Percentiles rank a stretch among this genome's conserved stretches.
phyloP scores from a whole-genome alignment of 306 rosid species.

The Casuarina cunninghamiana region DNA sequence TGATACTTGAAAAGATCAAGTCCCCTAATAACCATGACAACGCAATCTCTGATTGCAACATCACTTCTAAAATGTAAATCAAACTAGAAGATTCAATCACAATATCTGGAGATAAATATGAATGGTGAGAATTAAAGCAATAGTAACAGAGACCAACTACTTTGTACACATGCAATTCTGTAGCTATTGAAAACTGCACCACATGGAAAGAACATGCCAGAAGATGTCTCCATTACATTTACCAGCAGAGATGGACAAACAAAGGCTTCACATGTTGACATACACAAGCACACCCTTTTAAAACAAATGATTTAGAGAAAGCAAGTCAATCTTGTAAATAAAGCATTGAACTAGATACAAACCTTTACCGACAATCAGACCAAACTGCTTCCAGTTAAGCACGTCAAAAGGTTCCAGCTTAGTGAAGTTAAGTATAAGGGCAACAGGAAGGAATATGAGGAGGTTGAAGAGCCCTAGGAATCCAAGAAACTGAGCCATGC shows the following conservation, averaged over 20 bases:
- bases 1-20: background rate
- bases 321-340: conserved; percentile 10
- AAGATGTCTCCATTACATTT: background rate
- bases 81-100: background rate
- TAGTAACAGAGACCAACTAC: background rate
- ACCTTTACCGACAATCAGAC: conserved; percentile 94
- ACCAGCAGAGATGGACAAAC: background rate
- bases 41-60: background rate
- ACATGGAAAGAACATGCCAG: background rate
- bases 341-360: conserved; percentile 18
- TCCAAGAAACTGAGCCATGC: conserved; percentile 97
- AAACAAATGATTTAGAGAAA: background rate
- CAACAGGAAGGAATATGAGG: conserved; percentile 77
- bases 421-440: conserved; percentile 57
- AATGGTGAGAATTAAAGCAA: background rate
- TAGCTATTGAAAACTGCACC: background rate
- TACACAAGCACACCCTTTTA: background rate
- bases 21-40: background rate
- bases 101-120: background rate
- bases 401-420: conserved; percentile 56
- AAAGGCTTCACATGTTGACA: background rate
- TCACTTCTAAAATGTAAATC: background rate
- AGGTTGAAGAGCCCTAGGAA: conserved; percentile 82
- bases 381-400: conserved; percentile 76
- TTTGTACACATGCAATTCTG: background rate